Evolutionary conservation across 495 filamentous ascomycete species (phyloP).

Genomic region (Talaromyces borbonicus): DNA sequence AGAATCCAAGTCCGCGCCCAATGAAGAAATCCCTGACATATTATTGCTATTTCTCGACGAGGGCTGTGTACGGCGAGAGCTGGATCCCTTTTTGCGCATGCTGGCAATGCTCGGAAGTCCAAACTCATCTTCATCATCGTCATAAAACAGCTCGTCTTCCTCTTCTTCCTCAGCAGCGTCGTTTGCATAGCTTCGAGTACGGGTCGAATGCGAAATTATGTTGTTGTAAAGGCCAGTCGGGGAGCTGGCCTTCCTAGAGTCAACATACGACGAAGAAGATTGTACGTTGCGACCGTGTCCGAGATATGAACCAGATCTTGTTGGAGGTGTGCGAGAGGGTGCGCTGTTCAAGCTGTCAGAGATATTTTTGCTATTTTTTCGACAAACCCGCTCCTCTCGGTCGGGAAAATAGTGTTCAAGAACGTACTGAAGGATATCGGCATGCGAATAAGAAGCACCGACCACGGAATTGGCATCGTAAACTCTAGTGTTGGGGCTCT

Average conservation of each 20-base stretch:
- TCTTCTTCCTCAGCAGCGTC: conserved; percentile 39
- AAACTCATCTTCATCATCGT: conserved; percentile 90
- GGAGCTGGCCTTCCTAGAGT: conserved; percentile 45
- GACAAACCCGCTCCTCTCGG: not conserved
- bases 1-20: conserved; percentile 20
- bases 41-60: conserved; percentile 30
- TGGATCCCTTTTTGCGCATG: conserved; percentile 61
- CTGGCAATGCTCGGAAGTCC: conserved; percentile 82
- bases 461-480: conserved; percentile 72
- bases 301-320: conserved; percentile 30
- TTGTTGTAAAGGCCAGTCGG: conserved; percentile 62
- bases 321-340: conserved; percentile 55
- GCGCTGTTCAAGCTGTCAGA: conserved; percentile 37
- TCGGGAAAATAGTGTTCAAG: conserved; percentile 7
- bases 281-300: conserved; percentile 26
- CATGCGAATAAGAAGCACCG: conserved; percentile 92
- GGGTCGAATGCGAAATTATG: conserved; percentile 63
- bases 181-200: conserved; percentile 63
- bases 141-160: conserved; percentile 60
- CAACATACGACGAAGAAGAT: conserved; percentile 46
- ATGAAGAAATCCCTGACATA: conserved; percentile 32
- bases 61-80: conserved; percentile 19
- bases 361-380: not conserved
- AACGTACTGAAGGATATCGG: conserved; percentile 84
- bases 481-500: conserved; percentile 34